These are phyloP conservation scores for Circinella minor DNA, from an alignment of 371 early-diverging fungal species.

Conservation along the genomic window DNA sequence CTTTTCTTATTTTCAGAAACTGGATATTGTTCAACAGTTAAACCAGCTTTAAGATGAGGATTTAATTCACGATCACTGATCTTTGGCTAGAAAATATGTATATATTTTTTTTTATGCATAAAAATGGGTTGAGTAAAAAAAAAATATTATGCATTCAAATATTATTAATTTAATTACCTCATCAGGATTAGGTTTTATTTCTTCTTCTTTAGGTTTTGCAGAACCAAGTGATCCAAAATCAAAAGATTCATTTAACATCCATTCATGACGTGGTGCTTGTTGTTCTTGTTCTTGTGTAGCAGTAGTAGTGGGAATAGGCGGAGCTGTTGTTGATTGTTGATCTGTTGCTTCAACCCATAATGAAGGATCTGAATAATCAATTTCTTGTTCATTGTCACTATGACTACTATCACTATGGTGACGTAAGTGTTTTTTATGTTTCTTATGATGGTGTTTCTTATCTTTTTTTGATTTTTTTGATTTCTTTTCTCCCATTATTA, in stretches of 20 bases:
- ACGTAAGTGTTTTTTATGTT: constrained; percentile 14
- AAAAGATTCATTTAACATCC: constrained; percentile 52
- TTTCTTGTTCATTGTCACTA: constrained; percentile 29
- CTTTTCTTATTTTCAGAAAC: constrained; percentile 25
- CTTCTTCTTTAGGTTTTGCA: constrained; percentile 28
- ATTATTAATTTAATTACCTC: constrained; percentile 19
- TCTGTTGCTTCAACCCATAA: constrained; percentile 47
- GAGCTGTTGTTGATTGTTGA: constrained; percentile 8
- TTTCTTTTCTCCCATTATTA: constrained; percentile 48
- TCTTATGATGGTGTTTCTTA: constrained; percentile 39
- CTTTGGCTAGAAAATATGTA: constrained; percentile 34
- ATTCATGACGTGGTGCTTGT: constrained; percentile 38
- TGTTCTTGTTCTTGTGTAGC: not conserved
- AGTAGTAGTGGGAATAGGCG: constrained; percentile 4
- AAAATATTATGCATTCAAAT: constrained; percentile 4
- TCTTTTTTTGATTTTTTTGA: constrained; percentile 40
- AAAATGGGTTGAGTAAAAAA: not conserved
- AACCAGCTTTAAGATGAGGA: constrained; percentile 47
- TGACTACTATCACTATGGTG: constrained; percentile 11
- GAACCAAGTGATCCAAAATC: constrained; percentile 50
- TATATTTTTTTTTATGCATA: not conserved
- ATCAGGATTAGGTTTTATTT: constrained; percentile 41
- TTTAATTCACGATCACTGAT: constrained; percentile 62
- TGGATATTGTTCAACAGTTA: constrained; percentile 53
- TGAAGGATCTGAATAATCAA: constrained; percentile 54